Percentiles rank a stretch among this genome's conserved stretches.
phyloP scores from a whole-genome alignment of 257 asterid species.

The Ajuga chamaepitys region DNA sequence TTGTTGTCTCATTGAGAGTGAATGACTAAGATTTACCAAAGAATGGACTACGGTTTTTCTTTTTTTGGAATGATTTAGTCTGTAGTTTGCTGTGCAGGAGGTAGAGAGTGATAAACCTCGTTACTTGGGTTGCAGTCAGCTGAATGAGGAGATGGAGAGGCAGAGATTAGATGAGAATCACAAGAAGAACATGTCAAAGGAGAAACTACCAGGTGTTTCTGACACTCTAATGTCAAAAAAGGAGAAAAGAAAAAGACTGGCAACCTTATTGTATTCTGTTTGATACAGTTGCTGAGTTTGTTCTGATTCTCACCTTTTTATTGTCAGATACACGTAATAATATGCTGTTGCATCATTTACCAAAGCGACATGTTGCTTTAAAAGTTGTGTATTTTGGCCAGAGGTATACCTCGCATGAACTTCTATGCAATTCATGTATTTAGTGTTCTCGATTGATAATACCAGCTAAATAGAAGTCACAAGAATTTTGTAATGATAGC shows the following conservation, averaged over 20 bases:
- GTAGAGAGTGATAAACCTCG: slow-evolving; percentile 23
- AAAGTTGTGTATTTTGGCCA: slow-evolving; percentile 88
- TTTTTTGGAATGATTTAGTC: background rate
- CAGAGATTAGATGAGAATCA: slow-evolving; percentile 21
- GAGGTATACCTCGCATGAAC: slow-evolving; percentile 40
- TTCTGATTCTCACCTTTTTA: background rate
- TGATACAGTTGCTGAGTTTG: background rate
- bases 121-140: slow-evolving; percentile 14
- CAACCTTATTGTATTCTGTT: slow-evolving; percentile 1
- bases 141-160: slow-evolving; percentile 21
- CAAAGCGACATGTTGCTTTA: slow-evolving; percentile 69
- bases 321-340: slow-evolving; percentile 21
- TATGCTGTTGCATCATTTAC: slow-evolving; percentile 33
- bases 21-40: background rate
- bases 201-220: slow-evolving; percentile 42
- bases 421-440: background rate
- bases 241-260: background rate
- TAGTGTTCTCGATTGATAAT: background rate
- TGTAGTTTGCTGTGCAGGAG: slow-evolving; percentile 27
- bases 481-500: background rate
- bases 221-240: background rate
- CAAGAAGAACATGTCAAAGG: slow-evolving; percentile 23
- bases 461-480: background rate
- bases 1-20: background rate
- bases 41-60: background rate